Base-by-base conservation (phyloP, 306 rosid species). In the Vicia sativa region DNA sequence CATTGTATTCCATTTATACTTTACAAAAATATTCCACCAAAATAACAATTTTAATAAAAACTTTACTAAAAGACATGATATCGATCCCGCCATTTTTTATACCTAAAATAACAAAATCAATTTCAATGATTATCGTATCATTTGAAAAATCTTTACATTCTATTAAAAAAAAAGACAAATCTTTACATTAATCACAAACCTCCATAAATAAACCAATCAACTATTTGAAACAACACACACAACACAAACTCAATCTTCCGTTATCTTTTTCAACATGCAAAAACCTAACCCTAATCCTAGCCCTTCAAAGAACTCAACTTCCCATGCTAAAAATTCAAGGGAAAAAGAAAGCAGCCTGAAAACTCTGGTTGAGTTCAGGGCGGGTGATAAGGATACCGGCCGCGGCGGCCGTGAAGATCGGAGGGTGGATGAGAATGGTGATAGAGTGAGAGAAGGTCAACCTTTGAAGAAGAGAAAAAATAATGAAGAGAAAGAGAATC, bases 381-480 rank as follows among this genome's bases (percentile, higher is more conserved):
- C 1, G 0, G 9, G 10, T 4, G 38, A 19, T 2, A 11, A 12
- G 0, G 18, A 14, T 8, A 15, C 5, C 0, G 15, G 3, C 0
- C 4, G 19, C 2, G 31, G 0, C 38, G 38, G 38, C 9, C 9
- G 38, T 34, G 38, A 34, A 34, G 38, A 34, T 34, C 7, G 38
- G 38, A 34, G 38, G 38, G 38, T 34, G 38, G 38, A 34, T 34
- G 38, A 34, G 38, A 34, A 34, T 34, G 9, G 9, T 6, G 38
- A 34, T 1, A 34, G 38, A 9, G 29, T 5, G 9, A 34, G n/a
- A 7, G 71, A 57, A 2, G 42, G 54, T 66, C 38, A 77, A 63
- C 21, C 15, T 16, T 8, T 1, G 23, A 70, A 26, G 6, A 80
- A 68, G 62, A 45, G 79, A 34, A 80, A 73, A 41, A 1, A 19